Conservation (phyloP, 106 monocot species). For the Acorus calamus region DNA sequence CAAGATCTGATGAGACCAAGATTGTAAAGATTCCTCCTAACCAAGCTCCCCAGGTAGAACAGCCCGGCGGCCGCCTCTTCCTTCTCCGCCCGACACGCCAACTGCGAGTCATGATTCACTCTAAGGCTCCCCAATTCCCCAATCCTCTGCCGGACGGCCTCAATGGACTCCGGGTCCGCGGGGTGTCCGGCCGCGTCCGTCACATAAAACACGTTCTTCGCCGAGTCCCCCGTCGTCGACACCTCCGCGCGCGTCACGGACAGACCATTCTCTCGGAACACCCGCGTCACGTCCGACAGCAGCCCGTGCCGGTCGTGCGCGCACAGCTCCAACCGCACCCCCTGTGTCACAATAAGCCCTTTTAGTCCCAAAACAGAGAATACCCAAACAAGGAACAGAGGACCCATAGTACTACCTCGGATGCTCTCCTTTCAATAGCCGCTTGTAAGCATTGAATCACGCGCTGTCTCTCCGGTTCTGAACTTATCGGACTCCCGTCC, state of each 20-base stretch:
- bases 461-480: slow-evolving; percentile 40
- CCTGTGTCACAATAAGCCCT: slow-evolving; percentile 3
- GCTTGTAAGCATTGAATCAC: slow-evolving; percentile 34
- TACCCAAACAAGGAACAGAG: background rate
- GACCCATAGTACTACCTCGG: slow-evolving; percentile 7
- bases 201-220: slow-evolving; percentile 43
- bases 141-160: slow-evolving; percentile 22
- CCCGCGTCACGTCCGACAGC: slow-evolving; percentile 40
- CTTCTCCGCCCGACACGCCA: background rate
- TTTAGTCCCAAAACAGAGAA: too few relatives aligned
- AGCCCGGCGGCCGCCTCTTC: slow-evolving; percentile 13
- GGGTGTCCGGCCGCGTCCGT: slow-evolving; percentile 31
- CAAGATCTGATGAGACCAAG: slow-evolving; percentile 42
- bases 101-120: slow-evolving; percentile 15
- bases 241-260: slow-evolving; percentile 39
- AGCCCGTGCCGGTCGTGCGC: slow-evolving; percentile 19
- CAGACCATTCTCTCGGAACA: slow-evolving; percentile 56
- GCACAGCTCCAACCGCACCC: slow-evolving; percentile 40
- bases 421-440: slow-evolving; percentile 33
- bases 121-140: slow-evolving; percentile 17
- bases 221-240: slow-evolving; percentile 42
- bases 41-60: slow-evolving; percentile 28
- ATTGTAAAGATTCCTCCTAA: slow-evolving; percentile 42
- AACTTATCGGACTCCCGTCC: slow-evolving; percentile 40
- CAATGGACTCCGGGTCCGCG: slow-evolving; percentile 22